Evolutionary conservation across 129 eudicot genomes (phyloP), one percentile per base, ranked within the genome.

Genomic region (Tagetes patula): DNA sequence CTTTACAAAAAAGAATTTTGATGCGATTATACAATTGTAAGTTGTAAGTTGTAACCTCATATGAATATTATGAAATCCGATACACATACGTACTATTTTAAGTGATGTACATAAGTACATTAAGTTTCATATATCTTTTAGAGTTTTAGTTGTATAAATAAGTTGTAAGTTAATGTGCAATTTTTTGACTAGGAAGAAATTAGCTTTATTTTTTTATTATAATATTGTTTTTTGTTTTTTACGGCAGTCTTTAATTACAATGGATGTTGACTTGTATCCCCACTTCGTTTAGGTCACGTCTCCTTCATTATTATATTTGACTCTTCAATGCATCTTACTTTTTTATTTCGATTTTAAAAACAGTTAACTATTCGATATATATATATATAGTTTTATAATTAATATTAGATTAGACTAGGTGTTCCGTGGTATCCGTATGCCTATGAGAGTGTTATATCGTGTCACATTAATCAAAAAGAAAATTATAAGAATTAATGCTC

Each of bases 221-320:
- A 8, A 33, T 10, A 47, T 3, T 4, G 33, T 69, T 13, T 67
- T 7, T 14, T 45, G 27, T 48, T 76, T 67, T 38, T 54, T 20
- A 43, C 72, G 82, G 68, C 78, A 79, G 68, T 34, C 67, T 71
- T 78, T 65, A 79, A 72, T 65, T 72, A 65, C 64, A 79, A 79
- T 79, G 78, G 74, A 72, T 79, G 82, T 65, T 79, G 82, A 79
- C 82, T 79, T 31, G 78, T 37, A 64, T 79, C 48, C 73, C 78
- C 74, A 79, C 69, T 65, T 78, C 78, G 82, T 71, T 71, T 65
- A 64, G 73, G 73, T 78, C 78, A 78, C 82, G 82, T 78, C 82
- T 78, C 43, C 71, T 71, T 78, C 78, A 79, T 71, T 72, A 65
- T 78, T 72, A 45, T 53, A 79, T 50, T 78, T 72, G 73, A 64